Evolutionary conservation across 2,329 filamentous ascomycete species (phyloP), one percentile per base, ranked within the genome.

Genomic region (Penicillium psychrosexuale): DNA sequence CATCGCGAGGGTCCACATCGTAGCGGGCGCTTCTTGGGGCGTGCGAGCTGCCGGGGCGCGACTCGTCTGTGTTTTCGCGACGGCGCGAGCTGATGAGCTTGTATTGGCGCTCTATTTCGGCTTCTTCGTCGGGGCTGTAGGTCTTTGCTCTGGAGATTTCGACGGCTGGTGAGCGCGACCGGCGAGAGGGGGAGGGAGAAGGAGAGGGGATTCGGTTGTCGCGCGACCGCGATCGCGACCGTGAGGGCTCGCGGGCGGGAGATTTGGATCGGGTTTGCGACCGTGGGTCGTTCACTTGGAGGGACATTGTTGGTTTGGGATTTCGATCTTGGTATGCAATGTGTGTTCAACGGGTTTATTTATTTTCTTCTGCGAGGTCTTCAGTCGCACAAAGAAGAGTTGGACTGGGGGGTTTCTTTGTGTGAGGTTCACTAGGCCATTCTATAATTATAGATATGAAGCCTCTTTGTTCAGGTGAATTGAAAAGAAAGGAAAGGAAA

Each of bases 221-320:
- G 67, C 75, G 75, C 63, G 75, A 77, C 50, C 70, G 70, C 63
- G 75, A 77, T 49, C 70, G 70, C 62, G 75, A 77, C 50, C 70
- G 70, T 43, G 75, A 77, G 55, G 74, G 73, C 40, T 77, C 75
- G 42, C 72, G 69, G 28, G 74, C 73, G 33, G 75, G 76, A 33
- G 76, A 78, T 58, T 73, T 77, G 58, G 76, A 78, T 51, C 77
- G 71, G 58, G 71, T 72, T 53, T 76, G 75, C 60, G 72, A 73
- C 64, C 73, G 72, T 64, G 73, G 67, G 61, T 75, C 72, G 53
- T 70, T 61, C 48, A 75, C 72, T 52, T 72, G 70, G 37, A 77
- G 71, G 31, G 72, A 71, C 68, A 71, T 71, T 34, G 40, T 24
- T 33, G 51, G 52, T 57, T 49, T 45, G 55, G 47, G 55, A 51